Base-by-base conservation (phyloP, 352 stramenopile species). In the Phytophthora pisi region DNA sequence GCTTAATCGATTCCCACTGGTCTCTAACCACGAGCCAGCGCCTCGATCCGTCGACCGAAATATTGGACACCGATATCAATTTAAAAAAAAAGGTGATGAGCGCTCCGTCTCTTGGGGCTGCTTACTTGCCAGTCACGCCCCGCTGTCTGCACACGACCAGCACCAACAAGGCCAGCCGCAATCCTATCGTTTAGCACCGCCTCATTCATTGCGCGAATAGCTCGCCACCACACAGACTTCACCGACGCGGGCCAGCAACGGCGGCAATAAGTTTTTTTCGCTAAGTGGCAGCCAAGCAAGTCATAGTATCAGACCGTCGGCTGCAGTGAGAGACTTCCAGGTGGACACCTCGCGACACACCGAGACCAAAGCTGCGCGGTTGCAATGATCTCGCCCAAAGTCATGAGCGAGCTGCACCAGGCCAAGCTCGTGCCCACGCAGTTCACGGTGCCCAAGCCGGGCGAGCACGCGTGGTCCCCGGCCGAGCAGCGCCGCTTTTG, bases 331-430 rank as follows among this genome's bases (percentile, higher is more conserved):
- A 28, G 26, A 11, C 31, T 38, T 13, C 31, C 31, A 38, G 9
- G 31, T 38, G 31, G 31, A 15, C 31, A 38, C 31, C 31, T 13
- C 31, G 26, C 5, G 26, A 30, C 26, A 30, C 26, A 4, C 26
- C 26, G 26, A 30, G 26, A 30, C 26, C 26, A 30, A 20, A 61
- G 59, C 53, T 46, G 46, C 34, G 47, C 18, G 10, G 20, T 58
- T 31, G 26, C 42, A 31, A 86, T 86, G 78, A 86, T 86, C 57
- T 86, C 78, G 18, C 74, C 76, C 47, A 86, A 83, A 51, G 78
- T 86, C 51, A 86, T 86, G 75, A 77, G 74, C 50, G 78, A 86
- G 66, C 60, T 86, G 57, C 78, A 83, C 50, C 67, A 86, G 55
- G 78, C 78, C n/a, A 79, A 79, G 55, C 76, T 79, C 47, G 78